phyloP scores from a whole-genome alignment of 192 early-diverging fungal genomes.

The Mortierella alpina region DNA sequence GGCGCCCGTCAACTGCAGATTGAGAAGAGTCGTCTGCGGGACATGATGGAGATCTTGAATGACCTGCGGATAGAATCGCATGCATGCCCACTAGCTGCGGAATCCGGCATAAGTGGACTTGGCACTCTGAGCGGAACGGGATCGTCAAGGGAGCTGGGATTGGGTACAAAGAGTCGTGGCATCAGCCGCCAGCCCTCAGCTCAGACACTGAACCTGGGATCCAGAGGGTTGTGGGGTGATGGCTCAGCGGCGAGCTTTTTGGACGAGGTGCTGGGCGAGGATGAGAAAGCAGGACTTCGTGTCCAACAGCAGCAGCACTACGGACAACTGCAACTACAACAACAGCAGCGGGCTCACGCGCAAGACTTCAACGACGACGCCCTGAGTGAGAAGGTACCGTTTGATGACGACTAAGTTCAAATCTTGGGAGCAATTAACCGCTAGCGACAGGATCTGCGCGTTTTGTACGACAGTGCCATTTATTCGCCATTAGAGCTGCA shows the following conservation, averaged over 20 bases:
- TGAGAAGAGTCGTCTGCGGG: conserved; percentile 45
- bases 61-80: conserved; percentile 29
- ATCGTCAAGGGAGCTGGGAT: conserved; percentile 6
- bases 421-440: too few species aligned
- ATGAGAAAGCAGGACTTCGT: conserved; percentile 35
- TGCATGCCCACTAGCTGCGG: not conserved
- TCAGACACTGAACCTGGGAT: conserved; percentile 1
- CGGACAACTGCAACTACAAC: not conserved
- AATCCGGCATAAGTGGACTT: not conserved
- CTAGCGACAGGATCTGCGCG: too few species aligned
- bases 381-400: conserved; percentile 28
- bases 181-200: conserved; percentile 37
- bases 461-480: too few species aligned
- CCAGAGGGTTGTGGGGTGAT: not conserved
- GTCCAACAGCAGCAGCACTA: conserved; percentile 10
- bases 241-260: not conserved
- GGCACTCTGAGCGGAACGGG: not conserved
- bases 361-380: not conserved
- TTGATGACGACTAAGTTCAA: conserved; percentile 6
- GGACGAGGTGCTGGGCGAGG: not conserved
- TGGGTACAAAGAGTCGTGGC: not conserved
- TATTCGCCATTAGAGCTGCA: too few species aligned
- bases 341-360: not conserved
- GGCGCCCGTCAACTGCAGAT: conserved; percentile 41
- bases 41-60: conserved; percentile 49